Conservation (phyloP, 129 eudicot species). For the Chrysanthemum lavandulifolium region DNA sequence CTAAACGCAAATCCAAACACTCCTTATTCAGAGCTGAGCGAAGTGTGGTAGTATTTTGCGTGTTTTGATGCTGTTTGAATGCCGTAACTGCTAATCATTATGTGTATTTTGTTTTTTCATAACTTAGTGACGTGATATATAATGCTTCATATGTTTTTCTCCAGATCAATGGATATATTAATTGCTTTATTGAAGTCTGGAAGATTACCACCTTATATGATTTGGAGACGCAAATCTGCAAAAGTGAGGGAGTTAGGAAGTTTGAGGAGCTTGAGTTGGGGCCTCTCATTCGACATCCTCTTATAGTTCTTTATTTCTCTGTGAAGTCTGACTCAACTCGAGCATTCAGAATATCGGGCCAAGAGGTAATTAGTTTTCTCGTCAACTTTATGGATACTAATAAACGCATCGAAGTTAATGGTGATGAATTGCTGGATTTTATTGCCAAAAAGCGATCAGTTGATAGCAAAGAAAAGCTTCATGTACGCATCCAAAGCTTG, state of each 20-base stretch:
- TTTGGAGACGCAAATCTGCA: constrained; percentile 70
- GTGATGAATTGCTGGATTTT: constrained; percentile 55
- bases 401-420: constrained; percentile 37
- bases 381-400: constrained; percentile 35
- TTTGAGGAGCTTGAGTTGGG: constrained; percentile 86
- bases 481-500: constrained; percentile 69
- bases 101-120: background rate
- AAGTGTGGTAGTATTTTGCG: too few relatives aligned
- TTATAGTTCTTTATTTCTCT: constrained; percentile 62
- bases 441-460: constrained; percentile 47
- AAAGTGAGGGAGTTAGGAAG: constrained; percentile 60
- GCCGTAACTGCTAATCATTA: constrained; percentile 6
- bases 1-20: too few relatives aligned
- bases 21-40: too few relatives aligned
- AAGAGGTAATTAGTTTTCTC: constrained; percentile 51
- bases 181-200: constrained; percentile 75
- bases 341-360: constrained; percentile 50
- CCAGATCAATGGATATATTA: constrained; percentile 71
- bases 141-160: constrained; percentile 3
- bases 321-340: constrained; percentile 44
- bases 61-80: background rate
- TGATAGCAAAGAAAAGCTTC: constrained; percentile 49
- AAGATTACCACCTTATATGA: constrained; percentile 70
- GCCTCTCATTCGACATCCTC: constrained; percentile 70
- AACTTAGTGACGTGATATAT: background rate